Evolutionary conservation across 768 basidiomycete genomes (phyloP).

Genomic region (Pisolithus microcarpus): DNA sequence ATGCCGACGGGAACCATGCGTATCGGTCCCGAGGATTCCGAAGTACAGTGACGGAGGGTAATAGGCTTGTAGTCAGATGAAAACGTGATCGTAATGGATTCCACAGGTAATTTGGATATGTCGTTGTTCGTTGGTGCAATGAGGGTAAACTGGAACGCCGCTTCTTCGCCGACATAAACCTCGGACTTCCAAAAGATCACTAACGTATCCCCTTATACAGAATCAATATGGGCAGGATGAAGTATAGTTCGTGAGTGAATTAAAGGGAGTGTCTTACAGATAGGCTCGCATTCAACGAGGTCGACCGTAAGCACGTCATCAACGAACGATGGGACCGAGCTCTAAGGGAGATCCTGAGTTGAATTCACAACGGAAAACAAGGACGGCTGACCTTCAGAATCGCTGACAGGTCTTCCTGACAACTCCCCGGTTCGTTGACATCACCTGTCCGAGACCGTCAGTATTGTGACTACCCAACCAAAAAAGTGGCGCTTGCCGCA

Average conservation of each 20-base stretch:
- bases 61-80: conserved; percentile 43
- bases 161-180: conserved; percentile 51
- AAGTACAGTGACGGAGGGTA: conserved; percentile 38
- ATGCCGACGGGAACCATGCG: conserved; percentile 37
- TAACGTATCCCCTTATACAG: conserved; percentile 49
- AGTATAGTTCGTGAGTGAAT: background rate
- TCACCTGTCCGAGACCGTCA: conserved; percentile 28
- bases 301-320: conserved; percentile 56
- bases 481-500: conserved; percentile 44
- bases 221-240: conserved; percentile 3
- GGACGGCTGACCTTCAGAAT: conserved; percentile 53
- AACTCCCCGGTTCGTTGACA: conserved; percentile 38
- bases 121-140: conserved; percentile 41
- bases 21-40: conserved; percentile 9
- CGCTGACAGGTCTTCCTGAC: conserved; percentile 68
- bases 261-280: conserved; percentile 41
- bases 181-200: conserved; percentile 67
- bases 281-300: conserved; percentile 52
- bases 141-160: conserved; percentile 71
- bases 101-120: conserved; percentile 55
- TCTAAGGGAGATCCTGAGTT: conserved; percentile 36
- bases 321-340: conserved; percentile 56
- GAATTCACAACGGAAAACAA: background rate
- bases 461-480: background rate
- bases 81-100: conserved; percentile 54